Conservation (phyloP, 169 alveolate species). For the Plasmodium chabaudi region DNA sequence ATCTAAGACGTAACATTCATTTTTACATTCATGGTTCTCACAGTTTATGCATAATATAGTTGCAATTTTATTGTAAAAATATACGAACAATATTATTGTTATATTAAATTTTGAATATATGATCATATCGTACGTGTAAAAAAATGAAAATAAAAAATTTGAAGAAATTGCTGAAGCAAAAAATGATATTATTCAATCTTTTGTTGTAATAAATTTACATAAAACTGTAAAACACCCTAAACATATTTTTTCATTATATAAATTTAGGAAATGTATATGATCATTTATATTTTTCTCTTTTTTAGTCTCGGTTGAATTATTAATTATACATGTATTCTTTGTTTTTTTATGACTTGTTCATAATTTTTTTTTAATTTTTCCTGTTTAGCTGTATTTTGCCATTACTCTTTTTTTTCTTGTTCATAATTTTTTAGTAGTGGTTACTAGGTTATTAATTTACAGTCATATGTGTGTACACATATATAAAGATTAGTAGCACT, state of each 20-base stretch:
- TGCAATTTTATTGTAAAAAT: constrained; percentile 12
- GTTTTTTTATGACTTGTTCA: background rate
- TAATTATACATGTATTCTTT: background rate
- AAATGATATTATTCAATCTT: background rate
- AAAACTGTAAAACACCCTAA: background rate
- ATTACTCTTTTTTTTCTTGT: background rate
- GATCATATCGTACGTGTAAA: constrained; percentile 31
- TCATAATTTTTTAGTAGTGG: no score
- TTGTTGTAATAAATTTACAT: background rate
- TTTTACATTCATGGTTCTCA: constrained; percentile 43
- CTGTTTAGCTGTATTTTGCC: background rate
- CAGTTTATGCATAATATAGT: constrained; percentile 26
- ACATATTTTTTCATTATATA: no score
- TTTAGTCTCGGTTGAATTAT: background rate
- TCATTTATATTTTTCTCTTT: background rate
- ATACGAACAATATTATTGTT: constrained; percentile 16
- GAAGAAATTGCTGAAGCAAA: background rate
- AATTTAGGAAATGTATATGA: background rate
- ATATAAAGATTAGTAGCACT: no score
- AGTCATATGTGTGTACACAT: no score
- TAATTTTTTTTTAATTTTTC: background rate
- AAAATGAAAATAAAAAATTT: background rate
- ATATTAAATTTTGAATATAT: constrained; percentile 13
- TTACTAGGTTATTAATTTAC: no score
- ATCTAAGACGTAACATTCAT: constrained; percentile 25